Base-by-base conservation (phyloP, 257 asterid genomes). In the Marsdenia floribunda region DNA sequence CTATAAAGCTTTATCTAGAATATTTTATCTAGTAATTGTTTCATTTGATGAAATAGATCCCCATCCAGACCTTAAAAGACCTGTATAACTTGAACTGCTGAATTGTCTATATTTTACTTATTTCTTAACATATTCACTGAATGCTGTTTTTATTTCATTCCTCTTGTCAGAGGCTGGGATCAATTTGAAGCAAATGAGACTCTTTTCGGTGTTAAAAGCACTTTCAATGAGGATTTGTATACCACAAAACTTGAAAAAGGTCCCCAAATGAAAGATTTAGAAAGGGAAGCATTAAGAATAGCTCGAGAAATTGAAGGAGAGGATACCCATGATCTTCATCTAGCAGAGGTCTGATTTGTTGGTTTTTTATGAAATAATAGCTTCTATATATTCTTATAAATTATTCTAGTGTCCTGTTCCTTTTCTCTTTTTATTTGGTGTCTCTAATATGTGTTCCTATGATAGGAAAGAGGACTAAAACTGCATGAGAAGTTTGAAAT, bases 281-380 rank as follows among this genome's bases (percentile, higher is more conserved):
- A 95, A 85, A 91, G 83, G 82, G 96, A 90, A 85, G 99, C 99
- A 75, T 59, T 60, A 37, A 84, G 92, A 73, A 79, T 95, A 72
- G 99, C 99, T 71, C 87, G 88, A 78, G 99, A 95, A 87, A 95
- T 95, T 65, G 98, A 89, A 89, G 90, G 93, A 4, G 97, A 95
- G 82, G 96, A 87, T 16, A 95, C 99, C 78, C 82, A 18, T 78
- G 98, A 95, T 87, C 92, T 89, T 84, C 99, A 92, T 87, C 83
- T 90, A 42, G 98, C 99, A 58, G 99, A 95, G 96, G 99, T 95
- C 96, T 95, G 78, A 73, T 84, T 76, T 26, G 72, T 49, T 52
- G 29, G 59, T 54, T 60, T 18, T 57, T 38, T 22, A 22, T 66
- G 1, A 10, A 10, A 71, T 5, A 52, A 4, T 50, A 13, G 49